Evolutionary conservation across 2,329 filamentous ascomycete genomes (phyloP), one percentile per base, ranked within the genome.

Genomic region (Paecilomyces variotii): DNA sequence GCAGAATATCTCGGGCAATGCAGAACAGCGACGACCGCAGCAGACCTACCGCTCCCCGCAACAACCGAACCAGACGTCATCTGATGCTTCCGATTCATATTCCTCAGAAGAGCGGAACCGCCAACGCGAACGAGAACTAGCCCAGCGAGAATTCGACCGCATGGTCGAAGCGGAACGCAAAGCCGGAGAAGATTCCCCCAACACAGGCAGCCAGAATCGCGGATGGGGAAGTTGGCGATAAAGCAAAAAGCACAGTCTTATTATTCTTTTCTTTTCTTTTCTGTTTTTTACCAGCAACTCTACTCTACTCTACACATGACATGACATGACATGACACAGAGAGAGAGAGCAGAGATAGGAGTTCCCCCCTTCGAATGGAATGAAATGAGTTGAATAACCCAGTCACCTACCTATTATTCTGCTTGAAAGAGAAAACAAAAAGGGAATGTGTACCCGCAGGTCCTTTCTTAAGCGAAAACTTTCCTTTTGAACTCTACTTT

Each of bases 91-190:
- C 52, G 54, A 55, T 10, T 52, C 49, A 7, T 58, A 62, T 45
- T 24, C 54, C 10, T 35, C 24, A 1, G 25, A 59, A 2, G 68
- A 67, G 9, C 61, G 59, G 5, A 67, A 65, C 2, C 60, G 61
- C 19, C 64, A 63, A 26, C 63, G 65, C 4, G 72, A 74, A 27
- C 68, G 69, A 54, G 71, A 77, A 49, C 68, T 72, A 56, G 74
- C 76, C 2, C 76, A 76, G 58, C 72, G 69, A 7, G 73, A 78
- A 2, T 79, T 79, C 56, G 74, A 79, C 59, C 66, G 66, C 10
- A 67, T 79, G 68, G 60, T 79, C 19, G 76, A 79, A 2, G 62
- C 68, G 0, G 77, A 79, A 63, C 56, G 61, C 9, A 52, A 26
- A 26, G 19, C 50, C 24, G 50, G 25, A 28, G 50, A 52, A 7